Base-by-base conservation (phyloP, 768 basidiomycete genomes). In the Trametes gibbosa region DNA sequence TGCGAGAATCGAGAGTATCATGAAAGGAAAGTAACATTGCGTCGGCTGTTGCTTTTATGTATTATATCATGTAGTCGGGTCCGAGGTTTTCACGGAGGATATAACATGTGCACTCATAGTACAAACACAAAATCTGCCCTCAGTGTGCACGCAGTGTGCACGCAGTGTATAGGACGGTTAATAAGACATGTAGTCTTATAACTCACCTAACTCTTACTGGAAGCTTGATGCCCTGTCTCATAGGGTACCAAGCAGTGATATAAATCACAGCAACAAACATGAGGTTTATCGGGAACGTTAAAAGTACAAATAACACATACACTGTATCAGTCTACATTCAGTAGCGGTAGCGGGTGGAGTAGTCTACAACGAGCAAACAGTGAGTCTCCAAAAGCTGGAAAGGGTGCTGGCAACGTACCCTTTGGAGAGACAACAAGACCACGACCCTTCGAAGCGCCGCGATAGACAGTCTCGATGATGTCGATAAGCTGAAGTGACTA, bases 391-490 rank as follows among this genome's bases (percentile, higher is more conserved):
- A 14, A 39, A 39, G 17, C 37, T 5, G 13, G 16, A 14, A 39
- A 39, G 10, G 5, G 4, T 5, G 21, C 27, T 57, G 39, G 14
- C 3, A 51, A 71, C 81, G 25, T 23, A 92, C 95, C 95, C 82
- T 94, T 95, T 0, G 95, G 95, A 0, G 95, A 95, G 14, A 97
- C 95, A 34, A 98, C 96, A 29, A 98, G 78, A 92, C 97, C 95
- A 55, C 96, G 89, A 13, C 96, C 97, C 69, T 98, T 98, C 1
- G 94, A 94, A 0, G 97, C 97, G 29, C 97, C 97, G 62, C 97
- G 86, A 73, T 98, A 98, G 6, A 98, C 96, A 9, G 97, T 98
- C 75, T 98, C 96, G 66, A 98, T 87, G 66, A 98, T 95, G 72
- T 98, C 96, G 67, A 98, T 95, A 71, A 98, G 77, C 94, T 98